Conservation (phyloP, 371 early-diverging fungal species). For the Ordospora pajunii region DNA sequence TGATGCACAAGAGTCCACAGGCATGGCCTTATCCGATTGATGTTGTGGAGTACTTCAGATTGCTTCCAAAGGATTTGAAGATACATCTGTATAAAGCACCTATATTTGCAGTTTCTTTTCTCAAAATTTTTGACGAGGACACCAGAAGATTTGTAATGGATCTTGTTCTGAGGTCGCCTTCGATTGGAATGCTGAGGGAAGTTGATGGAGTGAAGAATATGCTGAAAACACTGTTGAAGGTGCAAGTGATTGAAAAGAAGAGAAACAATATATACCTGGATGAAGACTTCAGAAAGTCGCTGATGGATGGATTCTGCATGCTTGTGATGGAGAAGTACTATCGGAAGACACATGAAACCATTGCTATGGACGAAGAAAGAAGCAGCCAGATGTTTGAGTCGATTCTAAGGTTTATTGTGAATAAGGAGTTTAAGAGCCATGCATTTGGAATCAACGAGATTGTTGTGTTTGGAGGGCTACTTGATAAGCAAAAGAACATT, state of each 20-base stretch:
- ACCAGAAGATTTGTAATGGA: constrained; percentile 27
- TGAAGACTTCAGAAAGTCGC: constrained; percentile 26
- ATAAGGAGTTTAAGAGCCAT: neutral
- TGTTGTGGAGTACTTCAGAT: neutral
- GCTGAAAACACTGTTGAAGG: constrained; percentile 11
- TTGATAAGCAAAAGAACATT: constrained; percentile 46
- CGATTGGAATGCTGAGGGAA: constrained; percentile 22
- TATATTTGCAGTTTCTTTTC: constrained; percentile 26
- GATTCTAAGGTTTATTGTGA: constrained; percentile 29
- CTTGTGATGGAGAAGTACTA: neutral
- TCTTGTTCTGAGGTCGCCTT: neutral
- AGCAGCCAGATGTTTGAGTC: constrained; percentile 9
- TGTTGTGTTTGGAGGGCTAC: constrained; percentile 38
- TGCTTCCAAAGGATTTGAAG: neutral
- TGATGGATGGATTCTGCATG: constrained; percentile 29
- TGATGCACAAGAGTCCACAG: neutral
- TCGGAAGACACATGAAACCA: neutral
- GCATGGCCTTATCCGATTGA: neutral
- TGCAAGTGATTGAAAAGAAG: constrained; percentile 29
- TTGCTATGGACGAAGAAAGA: neutral
- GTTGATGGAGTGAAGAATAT: constrained; percentile 24
- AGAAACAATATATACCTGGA: constrained; percentile 26
- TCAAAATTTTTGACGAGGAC: constrained; percentile 32
- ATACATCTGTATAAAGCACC: neutral
- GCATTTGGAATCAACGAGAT: constrained; percentile 16